Percentiles rank a stretch among this genome's conserved stretches.
Evolutionary conservation across 208 protist genomes (phyloP).

Genomic region (Wallacemonas sp.): DNA sequence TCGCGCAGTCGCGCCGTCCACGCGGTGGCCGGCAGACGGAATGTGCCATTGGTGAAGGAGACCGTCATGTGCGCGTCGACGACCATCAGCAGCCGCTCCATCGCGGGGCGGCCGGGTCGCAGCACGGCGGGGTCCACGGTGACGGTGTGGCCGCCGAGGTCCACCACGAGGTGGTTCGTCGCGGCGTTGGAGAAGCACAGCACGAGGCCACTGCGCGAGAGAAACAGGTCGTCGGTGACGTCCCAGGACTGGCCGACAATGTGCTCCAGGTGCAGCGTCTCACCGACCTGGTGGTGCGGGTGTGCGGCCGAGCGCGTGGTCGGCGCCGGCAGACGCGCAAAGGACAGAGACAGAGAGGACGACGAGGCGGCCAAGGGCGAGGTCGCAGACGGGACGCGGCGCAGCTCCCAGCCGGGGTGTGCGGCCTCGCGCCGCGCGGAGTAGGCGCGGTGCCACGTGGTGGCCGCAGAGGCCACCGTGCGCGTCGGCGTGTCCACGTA

Average conservation of each 20-base stretch:
- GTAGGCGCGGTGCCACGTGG: constrained; percentile 9
- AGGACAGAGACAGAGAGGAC: not conserved
- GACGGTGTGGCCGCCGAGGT: constrained; percentile 61
- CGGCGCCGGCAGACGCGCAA: not conserved
- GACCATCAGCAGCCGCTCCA: constrained; percentile 50
- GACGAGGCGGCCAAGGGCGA: not conserved
- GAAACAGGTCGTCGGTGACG: constrained; percentile 29
- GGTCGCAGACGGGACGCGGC: too few relatives aligned
- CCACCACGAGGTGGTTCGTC: constrained; percentile 76
- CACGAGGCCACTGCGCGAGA: constrained; percentile 45
- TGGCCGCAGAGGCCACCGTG: not conserved
- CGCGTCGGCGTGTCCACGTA: not conserved
- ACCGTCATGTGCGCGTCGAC: constrained; percentile 73
- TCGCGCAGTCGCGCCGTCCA: constrained; percentile 32
- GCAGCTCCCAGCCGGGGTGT: not conserved
- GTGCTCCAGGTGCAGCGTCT: not conserved
- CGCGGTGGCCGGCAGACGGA: constrained; percentile 49
- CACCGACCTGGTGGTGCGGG: not conserved
- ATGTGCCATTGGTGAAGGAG: constrained; percentile 55
- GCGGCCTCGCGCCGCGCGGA: not conserved
- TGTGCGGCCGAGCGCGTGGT: not conserved
- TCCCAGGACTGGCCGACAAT: constrained; percentile 1
- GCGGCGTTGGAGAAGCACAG: constrained; percentile 63
- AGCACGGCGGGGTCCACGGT: constrained; percentile 37
- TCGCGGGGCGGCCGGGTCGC: not conserved